phyloP scores from a whole-genome alignment of 106 monocot genomes.

The Dendrobium catenatum region DNA sequence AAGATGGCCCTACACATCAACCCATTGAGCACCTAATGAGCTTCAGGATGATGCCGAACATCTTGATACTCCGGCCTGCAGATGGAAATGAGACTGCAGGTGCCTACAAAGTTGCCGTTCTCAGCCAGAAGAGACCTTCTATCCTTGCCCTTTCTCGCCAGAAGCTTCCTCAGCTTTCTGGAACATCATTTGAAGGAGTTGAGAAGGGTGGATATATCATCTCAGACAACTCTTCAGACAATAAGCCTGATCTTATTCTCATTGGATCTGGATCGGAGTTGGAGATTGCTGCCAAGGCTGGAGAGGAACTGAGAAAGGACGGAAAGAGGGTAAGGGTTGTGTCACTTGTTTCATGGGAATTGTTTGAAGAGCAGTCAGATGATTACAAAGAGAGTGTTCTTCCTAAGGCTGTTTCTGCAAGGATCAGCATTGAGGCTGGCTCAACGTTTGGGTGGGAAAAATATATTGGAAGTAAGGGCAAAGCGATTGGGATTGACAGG shows the following conservation, averaged over 20 bases:
- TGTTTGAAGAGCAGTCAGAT: constrained; percentile 63
- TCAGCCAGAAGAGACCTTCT: constrained; percentile 58
- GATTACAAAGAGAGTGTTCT: constrained; percentile 75
- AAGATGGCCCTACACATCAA: constrained; percentile 80
- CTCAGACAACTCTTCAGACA: constrained; percentile 60
- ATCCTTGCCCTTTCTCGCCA: constrained; percentile 66
- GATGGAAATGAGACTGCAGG: constrained; percentile 81
- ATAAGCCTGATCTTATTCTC: constrained; percentile 60
- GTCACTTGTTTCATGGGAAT: constrained; percentile 64
- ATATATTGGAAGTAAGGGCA: constrained; percentile 51
- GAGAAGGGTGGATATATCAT: constrained; percentile 66
- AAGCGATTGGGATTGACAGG: constrained; percentile 63
- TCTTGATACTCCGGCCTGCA: constrained; percentile 69
- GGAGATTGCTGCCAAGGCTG: constrained; percentile 74
- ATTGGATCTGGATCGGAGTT: constrained; percentile 65
- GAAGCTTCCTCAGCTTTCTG: constrained; percentile 62
- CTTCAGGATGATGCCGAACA: constrained; percentile 74
- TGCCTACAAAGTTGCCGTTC: constrained; percentile 57
- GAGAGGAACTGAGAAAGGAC: constrained; percentile 60
- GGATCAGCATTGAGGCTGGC: constrained; percentile 70
- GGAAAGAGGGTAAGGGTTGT: constrained; percentile 63
- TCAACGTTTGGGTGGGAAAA: constrained; percentile 65
- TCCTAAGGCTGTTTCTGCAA: constrained; percentile 39
- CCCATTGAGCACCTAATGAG: constrained; percentile 71
- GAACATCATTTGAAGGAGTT: constrained; percentile 67